Conservation (phyloP, 106 monocot genomes). For the Dactylorhiza incarnata region DNA sequence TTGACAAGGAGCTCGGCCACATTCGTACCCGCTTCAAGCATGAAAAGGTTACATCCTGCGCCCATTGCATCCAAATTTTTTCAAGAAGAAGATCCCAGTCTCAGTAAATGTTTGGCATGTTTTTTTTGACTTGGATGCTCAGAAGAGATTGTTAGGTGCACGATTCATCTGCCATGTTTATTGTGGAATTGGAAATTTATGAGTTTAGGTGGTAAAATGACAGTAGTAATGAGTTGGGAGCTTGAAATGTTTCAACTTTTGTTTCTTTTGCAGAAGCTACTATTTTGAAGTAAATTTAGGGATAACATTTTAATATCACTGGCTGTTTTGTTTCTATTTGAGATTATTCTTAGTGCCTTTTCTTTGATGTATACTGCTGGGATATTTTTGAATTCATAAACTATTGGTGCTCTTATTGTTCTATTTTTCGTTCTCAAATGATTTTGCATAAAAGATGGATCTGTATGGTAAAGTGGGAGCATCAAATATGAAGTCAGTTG, state of each 20-base stretch:
- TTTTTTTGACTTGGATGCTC: not conserved
- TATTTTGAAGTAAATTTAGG: slow-evolving; percentile 3
- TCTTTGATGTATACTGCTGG: not conserved
- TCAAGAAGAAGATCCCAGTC: not conserved
- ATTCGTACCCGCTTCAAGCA: slow-evolving; percentile 86
- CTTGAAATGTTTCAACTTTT: not conserved
- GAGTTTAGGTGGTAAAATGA: not conserved
- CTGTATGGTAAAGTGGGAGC: too few species aligned
- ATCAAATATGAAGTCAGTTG: too few species aligned
- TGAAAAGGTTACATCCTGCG: slow-evolving; percentile 54
- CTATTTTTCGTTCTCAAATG: not conserved
- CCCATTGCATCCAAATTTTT: not conserved
- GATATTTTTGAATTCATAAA: not conserved
- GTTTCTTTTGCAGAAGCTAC: not conserved
- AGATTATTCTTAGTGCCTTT: not conserved
- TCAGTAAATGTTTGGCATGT: not conserved
- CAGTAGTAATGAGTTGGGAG: not conserved
- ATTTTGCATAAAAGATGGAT: not conserved
- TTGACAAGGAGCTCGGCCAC: slow-evolving; percentile 98
- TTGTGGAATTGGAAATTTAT: not conserved
- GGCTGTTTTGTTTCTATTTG: not conserved
- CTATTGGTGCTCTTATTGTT: not conserved
- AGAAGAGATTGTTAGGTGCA: not conserved
- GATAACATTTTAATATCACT: not conserved
- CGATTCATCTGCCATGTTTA: not conserved